Evolutionary conservation across 148 eudicot species (phyloP).

Genomic region (Chenopodium quinoa): DNA sequence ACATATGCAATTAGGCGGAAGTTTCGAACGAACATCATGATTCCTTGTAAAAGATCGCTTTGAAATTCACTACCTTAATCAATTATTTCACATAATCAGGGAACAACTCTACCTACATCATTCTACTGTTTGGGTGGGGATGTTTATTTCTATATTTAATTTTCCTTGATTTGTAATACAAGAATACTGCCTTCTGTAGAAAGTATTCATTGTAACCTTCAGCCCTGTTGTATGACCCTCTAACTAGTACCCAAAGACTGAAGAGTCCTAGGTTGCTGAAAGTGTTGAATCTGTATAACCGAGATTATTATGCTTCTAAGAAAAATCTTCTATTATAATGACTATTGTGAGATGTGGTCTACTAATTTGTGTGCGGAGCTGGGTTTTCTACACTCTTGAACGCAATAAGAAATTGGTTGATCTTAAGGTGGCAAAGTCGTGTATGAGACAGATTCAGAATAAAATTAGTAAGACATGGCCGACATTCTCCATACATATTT

Average conservation of each 20-base stretch:
- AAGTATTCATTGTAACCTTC: constrained; percentile 24
- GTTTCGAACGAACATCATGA: constrained; percentile 63
- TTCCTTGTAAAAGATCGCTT: constrained; percentile 17
- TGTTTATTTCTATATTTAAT: constrained; percentile 2
- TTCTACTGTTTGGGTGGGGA: constrained; percentile 4
- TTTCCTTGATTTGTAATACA: constrained; percentile 20
- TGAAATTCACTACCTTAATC: constrained; percentile 8
- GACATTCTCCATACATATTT: no score
- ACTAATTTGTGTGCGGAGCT: not conserved
- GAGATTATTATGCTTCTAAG: constrained; percentile 1
- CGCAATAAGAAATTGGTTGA: not conserved
- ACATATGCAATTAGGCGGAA: constrained; percentile 78
- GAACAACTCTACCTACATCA: constrained; percentile 12
- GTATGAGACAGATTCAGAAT: not conserved
- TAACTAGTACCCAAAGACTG: constrained; percentile 14
- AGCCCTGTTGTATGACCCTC: constrained; percentile 18
- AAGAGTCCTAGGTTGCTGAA: not conserved
- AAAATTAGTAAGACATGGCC: no score
- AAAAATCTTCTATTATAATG: not conserved
- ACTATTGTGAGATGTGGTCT: not conserved
- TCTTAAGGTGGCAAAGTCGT: not conserved
- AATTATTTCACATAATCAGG: constrained; percentile 21
- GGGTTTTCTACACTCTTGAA: not conserved
- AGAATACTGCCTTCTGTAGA: constrained; percentile 27
- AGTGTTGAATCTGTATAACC: constrained; percentile 24